Conservation (phyloP, 1,139 yeast species). For the Scheffersomyces insectosa region DNA sequence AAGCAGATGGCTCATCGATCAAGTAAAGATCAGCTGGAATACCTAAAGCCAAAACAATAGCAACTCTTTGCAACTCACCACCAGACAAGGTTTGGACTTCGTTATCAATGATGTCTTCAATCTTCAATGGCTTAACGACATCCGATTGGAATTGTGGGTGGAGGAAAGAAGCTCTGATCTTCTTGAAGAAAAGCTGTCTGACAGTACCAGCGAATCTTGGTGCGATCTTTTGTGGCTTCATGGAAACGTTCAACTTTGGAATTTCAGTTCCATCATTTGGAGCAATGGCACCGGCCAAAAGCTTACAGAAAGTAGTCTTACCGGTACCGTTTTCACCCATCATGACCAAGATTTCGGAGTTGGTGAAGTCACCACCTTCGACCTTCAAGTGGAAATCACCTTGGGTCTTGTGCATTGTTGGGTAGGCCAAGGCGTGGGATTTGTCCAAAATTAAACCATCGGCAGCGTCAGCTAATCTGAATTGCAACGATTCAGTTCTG, state of each 20-base stretch:
- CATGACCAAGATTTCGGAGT: constrained; percentile 96
- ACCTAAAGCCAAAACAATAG: constrained; percentile 93
- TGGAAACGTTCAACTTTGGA: constrained; percentile 87
- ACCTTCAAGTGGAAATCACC: constrained; percentile 90
- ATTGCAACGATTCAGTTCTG: constrained; percentile 92
- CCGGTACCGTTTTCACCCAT: constrained; percentile 99
- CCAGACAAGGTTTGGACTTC: constrained; percentile 98
- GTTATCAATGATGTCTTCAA: constrained; percentile 93
- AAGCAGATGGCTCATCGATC: constrained; percentile 98
- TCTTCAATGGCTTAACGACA: constrained; percentile 91
- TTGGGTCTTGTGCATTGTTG: constrained; percentile 83
- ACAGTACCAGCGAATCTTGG: constrained; percentile 99
- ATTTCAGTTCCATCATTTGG: constrained; percentile 79
- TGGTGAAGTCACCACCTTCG: constrained; percentile 87
- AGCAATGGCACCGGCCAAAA: constrained; percentile 87
- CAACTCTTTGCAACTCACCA: constrained; percentile 99
- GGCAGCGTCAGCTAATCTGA: constrained; percentile 89
- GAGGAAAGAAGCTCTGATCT: constrained; percentile 89
- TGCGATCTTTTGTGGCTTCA: constrained; percentile 99
- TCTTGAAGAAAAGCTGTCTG: constrained; percentile 93
- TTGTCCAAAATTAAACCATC: constrained; percentile 78
- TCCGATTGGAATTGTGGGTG: constrained; percentile 98
- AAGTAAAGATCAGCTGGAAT: constrained; percentile 92
- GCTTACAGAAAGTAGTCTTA: constrained; percentile 93
- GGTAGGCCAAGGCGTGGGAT: constrained; percentile 75